Percentiles rank a stretch among this genome's conserved stretches.
Conservation (phyloP, 2,329 filamentous ascomycete species). For the Chaetomiaceae sp. region DNA sequence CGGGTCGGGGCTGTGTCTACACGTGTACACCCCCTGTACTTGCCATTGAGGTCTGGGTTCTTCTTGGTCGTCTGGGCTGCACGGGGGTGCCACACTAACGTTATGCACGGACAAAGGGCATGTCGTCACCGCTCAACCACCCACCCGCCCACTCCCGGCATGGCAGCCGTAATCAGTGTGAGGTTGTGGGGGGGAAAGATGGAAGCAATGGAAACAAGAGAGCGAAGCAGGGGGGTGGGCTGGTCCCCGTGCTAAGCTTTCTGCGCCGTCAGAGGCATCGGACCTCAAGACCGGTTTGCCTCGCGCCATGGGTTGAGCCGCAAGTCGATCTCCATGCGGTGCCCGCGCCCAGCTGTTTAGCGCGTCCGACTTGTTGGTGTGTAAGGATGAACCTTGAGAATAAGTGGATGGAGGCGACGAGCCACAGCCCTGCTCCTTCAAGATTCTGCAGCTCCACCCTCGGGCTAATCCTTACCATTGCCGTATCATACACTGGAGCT, state of each 20-base stretch:
- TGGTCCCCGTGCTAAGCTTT: background rate
- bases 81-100: too few relatives aligned
- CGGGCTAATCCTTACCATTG: slow-evolving; percentile 5
- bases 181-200: background rate
- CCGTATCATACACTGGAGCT: background rate
- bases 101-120: background rate
- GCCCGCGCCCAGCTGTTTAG: background rate
- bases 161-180: background rate
- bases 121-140: background rate
- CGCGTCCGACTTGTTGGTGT: background rate
- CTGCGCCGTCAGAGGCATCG: background rate
- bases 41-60: too few relatives aligned
- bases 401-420: background rate
- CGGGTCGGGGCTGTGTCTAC: too few relatives aligned
- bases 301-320: background rate
- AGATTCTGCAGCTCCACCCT: slow-evolving; percentile 7
- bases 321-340: background rate
- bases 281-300: background rate
- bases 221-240: background rate
- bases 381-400: background rate
- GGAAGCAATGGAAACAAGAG: background rate
- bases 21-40: too few relatives aligned
- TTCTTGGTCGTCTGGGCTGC: too few relatives aligned
- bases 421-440: slow-evolving; percentile 8
- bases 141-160: background rate